Evolutionary conservation across 2,329 filamentous ascomycete genomes (phyloP), one percentile per base, ranked within the genome.

Genomic region (Camillea tinctor): DNA sequence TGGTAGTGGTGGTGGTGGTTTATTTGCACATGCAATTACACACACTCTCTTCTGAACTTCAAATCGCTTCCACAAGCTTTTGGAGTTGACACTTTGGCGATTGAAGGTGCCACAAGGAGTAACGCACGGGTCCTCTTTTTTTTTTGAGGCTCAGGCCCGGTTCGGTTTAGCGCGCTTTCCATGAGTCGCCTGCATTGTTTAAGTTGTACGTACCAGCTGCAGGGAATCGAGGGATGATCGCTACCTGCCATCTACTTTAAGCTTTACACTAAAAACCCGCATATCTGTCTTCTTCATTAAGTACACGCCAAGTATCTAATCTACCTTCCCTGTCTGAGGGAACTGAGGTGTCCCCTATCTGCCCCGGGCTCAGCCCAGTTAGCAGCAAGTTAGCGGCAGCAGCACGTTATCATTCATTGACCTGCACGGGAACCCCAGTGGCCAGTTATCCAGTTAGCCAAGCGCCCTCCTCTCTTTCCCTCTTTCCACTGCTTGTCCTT

Each of bases 81-180:
- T 64, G 54, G 58, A 67, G 64, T 66, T 67, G 68, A 69, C 68
- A 69, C 66, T 67, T 69, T 70, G 66, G 67, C 66, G 65, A 66
- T 66, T 67, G 59, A 57, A 59, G 57, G 52, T 19, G 59, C 61
- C 52, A 54, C 40, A 36, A 21, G 50, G 36, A 21, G 21, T 40
- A 50, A 36, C 21, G 11, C n/a, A 40, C 50, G 22, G 23, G 21
- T 48, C 51, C 55, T 52, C 19, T 36, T 13, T 26, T 50, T 40
- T 54, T 24, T 21, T 44, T 50, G 7, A 36, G 13, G 53, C 15
- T 56, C 30, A 60, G 55, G 60, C 64, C 62, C 57, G 55, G 59
- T 44, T 59, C 13, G 61, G 66, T 57, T 61, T 68, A 66, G 66
- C 61, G 66, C 26, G 26, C 55, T 60, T 30, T 62, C 53, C 20